Evolutionary conservation across 2,329 filamentous ascomycete genomes (phyloP).

Genomic region (Orbilia blumenaviensis): DNA sequence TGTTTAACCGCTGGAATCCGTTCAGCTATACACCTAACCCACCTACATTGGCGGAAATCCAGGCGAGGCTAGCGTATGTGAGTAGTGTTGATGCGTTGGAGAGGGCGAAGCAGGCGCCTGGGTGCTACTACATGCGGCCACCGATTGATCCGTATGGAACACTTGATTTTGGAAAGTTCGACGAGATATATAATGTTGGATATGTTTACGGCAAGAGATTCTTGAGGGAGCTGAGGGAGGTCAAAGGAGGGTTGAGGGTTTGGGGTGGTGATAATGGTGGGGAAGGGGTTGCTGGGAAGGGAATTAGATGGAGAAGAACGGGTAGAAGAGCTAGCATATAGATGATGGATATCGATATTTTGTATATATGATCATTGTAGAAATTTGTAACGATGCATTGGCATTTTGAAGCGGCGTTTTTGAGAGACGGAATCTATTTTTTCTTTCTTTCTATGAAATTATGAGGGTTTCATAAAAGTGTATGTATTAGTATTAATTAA

Average conservation of each 20-base stretch:
- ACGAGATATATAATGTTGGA: constrained; percentile 92
- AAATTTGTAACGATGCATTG: background rate
- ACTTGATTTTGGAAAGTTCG: constrained; percentile 95
- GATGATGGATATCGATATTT: background rate
- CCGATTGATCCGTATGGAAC: constrained; percentile 94
- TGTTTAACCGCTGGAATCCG: constrained; percentile 95
- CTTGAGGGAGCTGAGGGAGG: constrained; percentile 75
- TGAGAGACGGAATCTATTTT: no score
- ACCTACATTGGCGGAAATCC: constrained; percentile 93
- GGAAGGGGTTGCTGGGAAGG: constrained; percentile 55
- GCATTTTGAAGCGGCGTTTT: constrained; percentile 28
- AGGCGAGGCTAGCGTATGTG: constrained; percentile 92
- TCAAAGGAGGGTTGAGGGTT: constrained; percentile 74
- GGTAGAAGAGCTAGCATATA: constrained; percentile 58
- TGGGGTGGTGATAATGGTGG: constrained; percentile 62
- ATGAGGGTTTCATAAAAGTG: background rate
- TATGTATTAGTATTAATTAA: background rate
- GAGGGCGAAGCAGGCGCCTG: constrained; percentile 86
- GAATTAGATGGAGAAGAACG: constrained; percentile 63
- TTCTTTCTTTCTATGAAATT: no score
- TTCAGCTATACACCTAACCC: constrained; percentile 89
- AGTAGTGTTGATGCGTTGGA: constrained; percentile 94
- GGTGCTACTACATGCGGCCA: constrained; percentile 95
- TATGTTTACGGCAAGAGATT: constrained; percentile 86
- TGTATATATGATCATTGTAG: constrained; percentile 7